Percentiles rank a stretch among this genome's conserved stretches.
Conservation (phyloP, 768 basidiomycete species). For the Mycena belliarum region DNA sequence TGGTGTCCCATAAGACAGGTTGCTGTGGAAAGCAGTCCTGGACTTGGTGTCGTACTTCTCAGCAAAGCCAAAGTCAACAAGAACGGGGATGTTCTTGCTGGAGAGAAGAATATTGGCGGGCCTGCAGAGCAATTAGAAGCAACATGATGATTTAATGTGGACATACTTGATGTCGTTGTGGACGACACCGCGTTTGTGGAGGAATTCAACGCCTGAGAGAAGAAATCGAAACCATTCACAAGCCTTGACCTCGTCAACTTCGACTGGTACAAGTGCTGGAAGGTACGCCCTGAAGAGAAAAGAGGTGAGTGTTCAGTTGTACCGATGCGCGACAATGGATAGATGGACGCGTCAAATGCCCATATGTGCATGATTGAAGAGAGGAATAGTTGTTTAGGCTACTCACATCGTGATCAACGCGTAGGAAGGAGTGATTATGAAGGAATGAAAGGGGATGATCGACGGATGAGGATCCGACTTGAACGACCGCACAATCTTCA, state of each 20-base stretch:
- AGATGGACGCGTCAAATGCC: slow-evolving; percentile 8
- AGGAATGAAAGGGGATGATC: slow-evolving; percentile 90
- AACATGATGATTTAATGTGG: background rate
- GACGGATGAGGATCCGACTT: slow-evolving; percentile 87
- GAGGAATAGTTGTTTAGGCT: background rate
- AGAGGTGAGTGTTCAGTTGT: background rate
- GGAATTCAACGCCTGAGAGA: slow-evolving; percentile 79
- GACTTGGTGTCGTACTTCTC: slow-evolving; percentile 75
- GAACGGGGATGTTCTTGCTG: slow-evolving; percentile 72
- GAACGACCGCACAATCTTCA: slow-evolving; percentile 90
- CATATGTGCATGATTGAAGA: slow-evolving; percentile 7
- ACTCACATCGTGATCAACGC: slow-evolving; percentile 91
- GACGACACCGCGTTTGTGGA: slow-evolving; percentile 81
- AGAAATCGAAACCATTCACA: slow-evolving; percentile 82
- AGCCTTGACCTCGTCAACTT: slow-evolving; percentile 78
- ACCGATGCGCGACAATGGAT: slow-evolving; percentile 6
- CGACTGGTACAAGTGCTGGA: slow-evolving; percentile 84
- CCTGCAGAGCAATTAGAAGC: slow-evolving; percentile 38
- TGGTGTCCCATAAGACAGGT: slow-evolving; percentile 87
- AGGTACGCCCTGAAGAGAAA: slow-evolving; percentile 70
- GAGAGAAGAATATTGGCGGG: slow-evolving; percentile 94
- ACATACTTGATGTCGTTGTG: slow-evolving; percentile 94
- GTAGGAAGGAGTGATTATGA: slow-evolving; percentile 89
- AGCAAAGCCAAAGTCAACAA: slow-evolving; percentile 97
- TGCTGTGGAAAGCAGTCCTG: slow-evolving; percentile 73